These are phyloP conservation scores for Graphilbum fragrans DNA, from an alignment of 2,329 filamentous ascomycete species.

Conservation along the genomic window DNA sequence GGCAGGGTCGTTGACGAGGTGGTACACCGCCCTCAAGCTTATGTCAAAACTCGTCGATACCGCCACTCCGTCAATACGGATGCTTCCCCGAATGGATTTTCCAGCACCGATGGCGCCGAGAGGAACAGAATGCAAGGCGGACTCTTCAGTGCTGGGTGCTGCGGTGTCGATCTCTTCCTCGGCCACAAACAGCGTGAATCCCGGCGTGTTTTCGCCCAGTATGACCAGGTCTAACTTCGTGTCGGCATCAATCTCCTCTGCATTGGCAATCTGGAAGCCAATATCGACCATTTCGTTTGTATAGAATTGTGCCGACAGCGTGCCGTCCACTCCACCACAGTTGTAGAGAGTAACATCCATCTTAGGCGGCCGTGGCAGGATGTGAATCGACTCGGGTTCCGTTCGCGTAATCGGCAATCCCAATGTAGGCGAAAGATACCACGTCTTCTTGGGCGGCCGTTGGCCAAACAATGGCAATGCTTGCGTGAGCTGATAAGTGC, in stretches of 20 bases:
- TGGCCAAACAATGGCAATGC: constrained; percentile 35
- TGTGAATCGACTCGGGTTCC: constrained; percentile 47
- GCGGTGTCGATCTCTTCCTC: constrained; percentile 13
- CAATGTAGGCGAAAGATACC: constrained; percentile 33
- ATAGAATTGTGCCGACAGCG: constrained; percentile 51
- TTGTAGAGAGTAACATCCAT: constrained; percentile 50
- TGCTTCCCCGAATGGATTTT: constrained; percentile 26
- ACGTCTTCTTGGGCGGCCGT: constrained; percentile 25
- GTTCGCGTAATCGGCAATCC: constrained; percentile 34
- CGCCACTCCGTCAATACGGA: constrained; percentile 38
- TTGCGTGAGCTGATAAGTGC: constrained; percentile 56
- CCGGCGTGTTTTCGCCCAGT: constrained; percentile 42
- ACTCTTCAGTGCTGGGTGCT: constrained; percentile 21
- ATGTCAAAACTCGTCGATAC: constrained; percentile 50
- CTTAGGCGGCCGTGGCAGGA: constrained; percentile 85
- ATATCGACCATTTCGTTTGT: constrained; percentile 67
- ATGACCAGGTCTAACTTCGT: constrained; percentile 59
- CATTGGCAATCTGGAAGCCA: constrained; percentile 61
- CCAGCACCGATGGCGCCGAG: constrained; percentile 36
- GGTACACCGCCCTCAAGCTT: constrained; percentile 63
- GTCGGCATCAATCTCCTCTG: constrained; percentile 67
- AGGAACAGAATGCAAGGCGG: constrained; percentile 26
- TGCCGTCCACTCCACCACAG: constrained; percentile 18
- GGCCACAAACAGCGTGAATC: constrained; percentile 24
- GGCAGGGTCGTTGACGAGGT: constrained; percentile 64